These are phyloP conservation scores for Rhodocollybia butyracea DNA, from an alignment of 768 basidiomycete genomes.

Conservation along the genomic window DNA sequence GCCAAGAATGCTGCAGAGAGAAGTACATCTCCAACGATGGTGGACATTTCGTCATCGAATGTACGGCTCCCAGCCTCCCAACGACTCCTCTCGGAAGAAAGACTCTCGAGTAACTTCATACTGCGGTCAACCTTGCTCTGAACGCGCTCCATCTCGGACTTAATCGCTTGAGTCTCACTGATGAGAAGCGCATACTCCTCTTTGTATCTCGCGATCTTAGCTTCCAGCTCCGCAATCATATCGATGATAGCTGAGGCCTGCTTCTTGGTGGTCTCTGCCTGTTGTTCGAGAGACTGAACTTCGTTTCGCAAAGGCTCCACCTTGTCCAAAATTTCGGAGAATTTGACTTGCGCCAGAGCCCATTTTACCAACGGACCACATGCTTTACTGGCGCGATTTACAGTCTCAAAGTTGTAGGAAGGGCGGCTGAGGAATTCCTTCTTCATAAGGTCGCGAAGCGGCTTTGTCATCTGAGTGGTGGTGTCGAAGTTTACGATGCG, in stretches of 20 bases:
- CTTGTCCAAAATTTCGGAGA: constrained; percentile 95
- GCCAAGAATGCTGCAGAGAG: constrained; percentile 95
- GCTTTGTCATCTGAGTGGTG: constrained; percentile 82
- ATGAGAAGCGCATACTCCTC: constrained; percentile 96
- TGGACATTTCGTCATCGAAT: constrained; percentile 98
- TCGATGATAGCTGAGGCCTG: constrained; percentile 87
- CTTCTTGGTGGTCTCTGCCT: constrained; percentile 93
- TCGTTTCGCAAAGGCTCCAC: constrained; percentile 96
- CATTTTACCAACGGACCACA: constrained; percentile 98
- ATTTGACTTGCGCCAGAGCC: constrained; percentile 95
- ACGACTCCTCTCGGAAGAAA: constrained; percentile 90
- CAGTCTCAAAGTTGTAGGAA: constrained; percentile 87
- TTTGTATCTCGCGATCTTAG: constrained; percentile 91
- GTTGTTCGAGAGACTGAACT: constrained; percentile 87
- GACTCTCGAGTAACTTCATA: constrained; percentile 89
- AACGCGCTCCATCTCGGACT: constrained; percentile 95
- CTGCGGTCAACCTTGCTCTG: constrained; percentile 96
- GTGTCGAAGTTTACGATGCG: constrained; percentile 97
- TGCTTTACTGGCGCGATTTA: constrained; percentile 92
- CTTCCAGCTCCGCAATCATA: constrained; percentile 90
- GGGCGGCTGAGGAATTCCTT: constrained; percentile 89
- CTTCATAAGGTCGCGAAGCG: constrained; percentile 87
- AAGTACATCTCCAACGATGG: constrained; percentile 95
- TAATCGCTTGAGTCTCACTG: constrained; percentile 96
- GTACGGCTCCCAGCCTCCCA: constrained; percentile 96